Evolutionary conservation across 495 filamentous ascomycete genomes (phyloP), one percentile per base, ranked within the genome.

Genomic region (Penicillium longicatenatum): DNA sequence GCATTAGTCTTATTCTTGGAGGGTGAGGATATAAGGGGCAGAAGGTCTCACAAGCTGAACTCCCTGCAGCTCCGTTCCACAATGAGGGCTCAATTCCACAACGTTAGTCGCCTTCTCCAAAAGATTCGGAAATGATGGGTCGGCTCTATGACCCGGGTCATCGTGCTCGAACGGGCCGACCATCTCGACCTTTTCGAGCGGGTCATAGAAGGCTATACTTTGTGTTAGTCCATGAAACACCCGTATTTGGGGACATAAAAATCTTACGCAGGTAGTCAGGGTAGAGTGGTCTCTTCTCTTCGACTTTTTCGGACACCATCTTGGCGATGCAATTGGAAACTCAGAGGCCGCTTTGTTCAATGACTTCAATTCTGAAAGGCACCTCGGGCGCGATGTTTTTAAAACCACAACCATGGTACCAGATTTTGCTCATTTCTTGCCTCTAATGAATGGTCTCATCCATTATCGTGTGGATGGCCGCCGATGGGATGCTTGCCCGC

Each of bases 201-300:
- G 51, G 19, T 53, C 51, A 21, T 53, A 53, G 17, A 53, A 53
- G 8, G 51, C 51, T 53, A 2, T 53, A 33, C 9, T 33, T 11
- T 37, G 19, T 35, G 19, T 35, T 26, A 26, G 4, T 26, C 3
- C 26, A 26, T 4, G 26, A 26, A 26, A 26, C 1, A 26, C 26
- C 7, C 26, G 7, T 26, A 35, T 12, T 9, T 19, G 20, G 10
- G 24, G 17, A 16, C 21, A 21, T 12, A 31, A 11, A 2, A 53
- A n/a, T n/a, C 51, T 8, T 14, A 53, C 51, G 51, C 35, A 53
- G 26, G 19, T 53, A 53, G 17, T 53, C 51, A 30, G 51, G 51
- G 24, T 53, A 53, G 7, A 53, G 24, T 1, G 51, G 39, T 1
- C 21, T 37, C 51, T 53, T 44, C 22, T 53, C 51, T 26, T 26